Evolutionary conservation across 139 green algal genomes (phyloP).

Genomic region (Pleodorina starrii): DNA sequence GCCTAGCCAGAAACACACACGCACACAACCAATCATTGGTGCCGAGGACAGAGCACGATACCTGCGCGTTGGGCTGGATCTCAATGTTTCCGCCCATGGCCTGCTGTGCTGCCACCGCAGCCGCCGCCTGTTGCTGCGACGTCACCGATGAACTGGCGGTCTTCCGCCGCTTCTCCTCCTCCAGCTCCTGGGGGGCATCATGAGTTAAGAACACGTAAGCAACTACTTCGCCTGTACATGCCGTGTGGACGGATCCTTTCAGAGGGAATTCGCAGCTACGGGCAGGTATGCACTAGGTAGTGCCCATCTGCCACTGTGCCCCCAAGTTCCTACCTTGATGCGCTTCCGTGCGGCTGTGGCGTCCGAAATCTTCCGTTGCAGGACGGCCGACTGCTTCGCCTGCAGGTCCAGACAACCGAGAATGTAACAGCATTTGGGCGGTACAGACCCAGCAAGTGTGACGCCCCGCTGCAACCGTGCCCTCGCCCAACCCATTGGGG

Average conservation of each 20-base stretch:
- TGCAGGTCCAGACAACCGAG: slow-evolving; percentile 45
- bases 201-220: too few relatives aligned
- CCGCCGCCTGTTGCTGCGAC: slow-evolving; percentile 12
- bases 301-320: too few relatives aligned
- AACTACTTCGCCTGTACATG: too few relatives aligned
- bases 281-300: too few relatives aligned
- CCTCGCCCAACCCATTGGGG: too few relatives aligned
- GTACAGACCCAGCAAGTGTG: too few relatives aligned
- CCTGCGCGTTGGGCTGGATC: slow-evolving; percentile 74
- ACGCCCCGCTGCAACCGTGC: too few relatives aligned
- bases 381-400: slow-evolving; percentile 88
- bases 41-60: neutral
- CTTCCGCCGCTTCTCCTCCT: neutral
- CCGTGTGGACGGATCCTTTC: too few relatives aligned
- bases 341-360: slow-evolving; percentile 83
- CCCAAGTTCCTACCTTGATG: slow-evolving; percentile 56
- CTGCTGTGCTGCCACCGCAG: neutral
- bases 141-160: neutral
- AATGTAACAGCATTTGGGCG: too few relatives aligned
- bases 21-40: too few relatives aligned
- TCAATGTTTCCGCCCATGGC: slow-evolving; percentile 55
- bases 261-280: too few relatives aligned
- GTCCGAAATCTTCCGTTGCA: slow-evolving; percentile 95
- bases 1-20: neutral
- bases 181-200: slow-evolving; percentile 28